Conservation (phyloP, 176 grass and related monocot species). For the Areca catechu region DNA sequence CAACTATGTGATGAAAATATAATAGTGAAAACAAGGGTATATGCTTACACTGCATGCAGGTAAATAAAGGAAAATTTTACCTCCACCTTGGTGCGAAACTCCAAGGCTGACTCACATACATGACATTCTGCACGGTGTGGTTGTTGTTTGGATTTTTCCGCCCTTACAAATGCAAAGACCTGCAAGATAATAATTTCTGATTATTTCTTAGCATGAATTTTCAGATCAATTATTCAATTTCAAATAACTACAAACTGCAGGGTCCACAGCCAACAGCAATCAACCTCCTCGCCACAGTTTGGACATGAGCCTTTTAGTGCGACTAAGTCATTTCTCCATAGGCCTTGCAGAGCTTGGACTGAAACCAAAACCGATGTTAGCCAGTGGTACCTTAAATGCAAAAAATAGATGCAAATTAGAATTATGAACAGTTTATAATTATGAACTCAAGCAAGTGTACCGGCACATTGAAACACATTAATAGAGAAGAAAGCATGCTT, state of each 20-base stretch:
- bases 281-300: slow-evolving; percentile 90
- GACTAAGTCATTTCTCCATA: slow-evolving; percentile 72
- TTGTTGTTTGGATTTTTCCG: slow-evolving; percentile 38
- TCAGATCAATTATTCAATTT: no score
- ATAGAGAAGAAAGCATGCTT: no score
- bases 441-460: no score
- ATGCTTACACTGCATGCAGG: background rate
- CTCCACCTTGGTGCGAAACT: slow-evolving; percentile 81
- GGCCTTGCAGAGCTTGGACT: slow-evolving; percentile 65
- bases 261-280: no score
- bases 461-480: no score
- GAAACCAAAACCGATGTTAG: slow-evolving; percentile 12
- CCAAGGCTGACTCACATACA: slow-evolving; percentile 79
- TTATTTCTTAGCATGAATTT: no score
- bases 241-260: no score
- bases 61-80: slow-evolving; percentile 25
- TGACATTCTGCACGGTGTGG: slow-evolving; percentile 82
- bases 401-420: background rate
- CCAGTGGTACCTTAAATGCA: background rate
- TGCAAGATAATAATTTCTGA: slow-evolving; percentile 10
- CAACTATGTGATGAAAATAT: no score
- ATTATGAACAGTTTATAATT: no score
- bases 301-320: slow-evolving; percentile 88
- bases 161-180: slow-evolving; percentile 94
- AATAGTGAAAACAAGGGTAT: no score